A percentile compares a stretch with the other conserved stretches of the same genome.
Conservation (phyloP, 169 alveolate species). For the Eimeria tenella region DNA sequence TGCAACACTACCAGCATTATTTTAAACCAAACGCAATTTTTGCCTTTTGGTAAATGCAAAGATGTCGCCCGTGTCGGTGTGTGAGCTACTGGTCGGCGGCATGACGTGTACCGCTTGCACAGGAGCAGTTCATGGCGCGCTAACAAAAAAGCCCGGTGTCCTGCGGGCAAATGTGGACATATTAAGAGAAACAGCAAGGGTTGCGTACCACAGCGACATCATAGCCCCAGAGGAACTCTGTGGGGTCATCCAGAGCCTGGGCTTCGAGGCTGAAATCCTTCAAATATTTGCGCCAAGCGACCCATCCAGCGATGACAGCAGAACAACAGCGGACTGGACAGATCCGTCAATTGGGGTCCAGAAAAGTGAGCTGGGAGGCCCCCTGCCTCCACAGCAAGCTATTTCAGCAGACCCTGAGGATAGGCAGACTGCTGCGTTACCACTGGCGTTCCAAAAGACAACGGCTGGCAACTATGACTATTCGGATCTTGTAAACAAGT, state of each 20-base stretch:
- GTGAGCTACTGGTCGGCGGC: slow-evolving; percentile 62
- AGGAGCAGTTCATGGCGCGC: slow-evolving; percentile 55
- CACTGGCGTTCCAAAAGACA: background rate
- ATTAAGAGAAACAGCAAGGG: slow-evolving; percentile 36
- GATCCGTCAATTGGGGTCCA: background rate
- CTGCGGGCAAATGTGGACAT: slow-evolving; percentile 50
- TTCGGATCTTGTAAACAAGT: background rate
- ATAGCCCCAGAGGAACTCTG: slow-evolving; percentile 50
- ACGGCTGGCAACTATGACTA: background rate
- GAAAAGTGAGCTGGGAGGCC: background rate
- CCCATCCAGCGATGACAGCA: background rate
- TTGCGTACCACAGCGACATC: slow-evolving; percentile 4
- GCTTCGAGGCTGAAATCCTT: slow-evolving; percentile 50
- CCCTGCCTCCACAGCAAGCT: background rate
- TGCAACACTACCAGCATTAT: too few species aligned
- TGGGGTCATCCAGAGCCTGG: slow-evolving; percentile 28
- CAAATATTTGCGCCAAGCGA: slow-evolving; percentile 1
- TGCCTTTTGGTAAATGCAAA: too few species aligned
- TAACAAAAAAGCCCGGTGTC: slow-evolving; percentile 24
- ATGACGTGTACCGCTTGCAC: slow-evolving; percentile 75
- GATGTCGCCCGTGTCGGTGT: slow-evolving; percentile 43
- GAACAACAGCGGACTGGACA: background rate
- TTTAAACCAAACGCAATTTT: too few species aligned
- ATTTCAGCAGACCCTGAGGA: background rate
- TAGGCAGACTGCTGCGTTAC: background rate